phyloP scores from a whole-genome alignment of 2,329 filamentous ascomycete genomes.

The Aspergillus brunneoviolaceus region DNA sequence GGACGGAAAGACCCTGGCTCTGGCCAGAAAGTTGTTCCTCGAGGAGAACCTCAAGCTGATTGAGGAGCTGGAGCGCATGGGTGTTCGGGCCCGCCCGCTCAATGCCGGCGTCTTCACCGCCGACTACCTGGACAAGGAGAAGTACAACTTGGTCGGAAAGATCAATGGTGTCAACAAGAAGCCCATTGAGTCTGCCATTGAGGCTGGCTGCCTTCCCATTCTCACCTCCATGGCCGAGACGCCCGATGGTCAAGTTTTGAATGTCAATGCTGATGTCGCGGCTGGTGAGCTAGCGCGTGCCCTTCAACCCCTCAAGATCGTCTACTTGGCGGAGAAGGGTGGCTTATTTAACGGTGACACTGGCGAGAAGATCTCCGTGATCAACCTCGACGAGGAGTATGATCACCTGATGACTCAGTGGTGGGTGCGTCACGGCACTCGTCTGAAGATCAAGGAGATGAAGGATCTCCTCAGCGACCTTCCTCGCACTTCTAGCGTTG shows the following conservation, averaged over 20 bases:
- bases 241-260: slow-evolving; percentile 84
- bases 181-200: slow-evolving; percentile 87
- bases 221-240: slow-evolving; percentile 96
- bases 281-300: slow-evolving; percentile 88
- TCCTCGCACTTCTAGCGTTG: slow-evolving; percentile 88
- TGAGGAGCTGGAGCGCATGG: slow-evolving; percentile 83
- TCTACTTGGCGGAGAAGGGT: slow-evolving; percentile 98
- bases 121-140: slow-evolving; percentile 93
- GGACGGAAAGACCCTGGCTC: slow-evolving; percentile 87
- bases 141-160: slow-evolving; percentile 93
- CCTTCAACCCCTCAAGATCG: slow-evolving; percentile 91
- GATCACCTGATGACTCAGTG: slow-evolving; percentile 87
- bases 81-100: slow-evolving; percentile 84
- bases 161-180: slow-evolving; percentile 88
- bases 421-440: slow-evolving; percentile 93
- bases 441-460: slow-evolving; percentile 96
- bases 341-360: slow-evolving; percentile 90
- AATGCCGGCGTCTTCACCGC: slow-evolving; percentile 87
- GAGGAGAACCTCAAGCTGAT: slow-evolving; percentile 94
- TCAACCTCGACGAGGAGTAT: slow-evolving; percentile 96
- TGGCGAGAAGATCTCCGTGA: slow-evolving; percentile 93
- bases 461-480: slow-evolving; percentile 88
- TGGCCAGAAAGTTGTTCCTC: slow-evolving; percentile 89
- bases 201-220: slow-evolving; percentile 86
- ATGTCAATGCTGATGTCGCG: slow-evolving; percentile 96